Percentiles rank a stretch among this genome's conserved stretches.
Evolutionary conservation across 768 basidiomycete species (phyloP).

Genomic region (Dendrothele bispora): DNA sequence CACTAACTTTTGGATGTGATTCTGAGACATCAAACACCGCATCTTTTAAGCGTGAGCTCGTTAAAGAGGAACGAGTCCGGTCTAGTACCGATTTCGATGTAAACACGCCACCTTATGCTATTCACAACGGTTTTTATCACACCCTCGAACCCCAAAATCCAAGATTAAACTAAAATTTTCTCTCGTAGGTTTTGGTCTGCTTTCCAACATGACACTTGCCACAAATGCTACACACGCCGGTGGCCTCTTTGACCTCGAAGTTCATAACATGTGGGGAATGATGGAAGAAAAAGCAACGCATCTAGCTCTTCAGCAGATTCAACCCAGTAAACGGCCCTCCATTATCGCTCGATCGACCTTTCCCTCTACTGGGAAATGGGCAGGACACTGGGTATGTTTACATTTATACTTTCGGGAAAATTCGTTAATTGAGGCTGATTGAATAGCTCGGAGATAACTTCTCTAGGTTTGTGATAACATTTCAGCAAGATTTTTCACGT

Average conservation of each 20-base stretch:
- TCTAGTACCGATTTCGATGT: constrained; percentile 48
- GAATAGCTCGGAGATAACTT: constrained; percentile 75
- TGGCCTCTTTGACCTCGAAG: constrained; percentile 63
- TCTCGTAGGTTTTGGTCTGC: too few species aligned
- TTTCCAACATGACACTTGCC: constrained; percentile 55
- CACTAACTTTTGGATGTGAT: too few species aligned
- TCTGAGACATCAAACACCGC: constrained; percentile 25
- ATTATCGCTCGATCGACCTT: constrained; percentile 71
- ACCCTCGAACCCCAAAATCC: neutral
- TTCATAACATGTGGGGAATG: constrained; percentile 70
- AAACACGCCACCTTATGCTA: constrained; percentile 63
- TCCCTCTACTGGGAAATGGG: constrained; percentile 66
- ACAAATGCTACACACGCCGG: constrained; percentile 71
- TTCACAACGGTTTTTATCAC: constrained; percentile 68
- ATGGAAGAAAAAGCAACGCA: constrained; percentile 73
- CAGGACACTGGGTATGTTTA: constrained; percentile 70
- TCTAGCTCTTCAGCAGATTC: constrained; percentile 52
- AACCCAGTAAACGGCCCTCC: constrained; percentile 66
- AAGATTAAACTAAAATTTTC: too few species aligned
- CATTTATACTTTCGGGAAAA: too few species aligned
- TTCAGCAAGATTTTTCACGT: neutral
- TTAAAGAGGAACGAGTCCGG: constrained; percentile 48
- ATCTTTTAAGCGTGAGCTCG: constrained; percentile 17
- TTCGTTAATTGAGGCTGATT: too few species aligned
- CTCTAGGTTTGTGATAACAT: constrained; percentile 3